These are phyloP conservation scores for Arachis monticola DNA, from an alignment of 331 rosid species.

Conservation along the genomic window DNA sequence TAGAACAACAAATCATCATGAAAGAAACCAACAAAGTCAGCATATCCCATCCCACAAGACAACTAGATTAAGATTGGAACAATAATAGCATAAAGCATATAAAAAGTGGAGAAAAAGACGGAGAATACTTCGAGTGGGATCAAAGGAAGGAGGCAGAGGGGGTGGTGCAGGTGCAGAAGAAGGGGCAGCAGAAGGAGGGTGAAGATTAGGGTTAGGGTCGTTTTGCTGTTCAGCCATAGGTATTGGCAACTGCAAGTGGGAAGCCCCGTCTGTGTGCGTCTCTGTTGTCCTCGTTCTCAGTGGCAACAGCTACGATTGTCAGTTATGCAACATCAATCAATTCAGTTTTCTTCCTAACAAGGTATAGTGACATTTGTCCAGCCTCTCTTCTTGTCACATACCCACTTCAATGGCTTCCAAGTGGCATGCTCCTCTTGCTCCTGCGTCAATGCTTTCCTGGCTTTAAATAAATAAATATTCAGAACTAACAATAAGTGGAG, in stretches of 20 bases:
- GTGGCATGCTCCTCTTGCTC: too few species aligned
- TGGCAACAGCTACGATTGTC: too few species aligned
- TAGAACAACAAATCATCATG: background rate
- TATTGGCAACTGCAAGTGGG: background rate
- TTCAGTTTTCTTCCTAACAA: too few species aligned
- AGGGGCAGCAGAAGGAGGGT: background rate
- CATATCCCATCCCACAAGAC: background rate
- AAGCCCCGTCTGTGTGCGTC: background rate
- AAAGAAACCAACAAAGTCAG: background rate
- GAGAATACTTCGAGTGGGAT: background rate
- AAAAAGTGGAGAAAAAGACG: background rate
- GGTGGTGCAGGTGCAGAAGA: background rate
- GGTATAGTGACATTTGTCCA: too few species aligned
- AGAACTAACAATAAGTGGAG: too few species aligned
- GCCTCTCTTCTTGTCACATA: too few species aligned
- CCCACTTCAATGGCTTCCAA: too few species aligned
- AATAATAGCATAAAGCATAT: background rate
- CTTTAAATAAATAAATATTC: too few species aligned
- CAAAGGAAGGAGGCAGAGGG: background rate
- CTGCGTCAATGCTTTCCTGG: too few species aligned
- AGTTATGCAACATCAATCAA: too few species aligned
- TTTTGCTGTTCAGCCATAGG: background rate
- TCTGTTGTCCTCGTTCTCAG: too few species aligned
- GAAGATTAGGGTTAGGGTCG: background rate
- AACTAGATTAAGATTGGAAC: background rate